These are phyloP conservation scores for Pythium myriotylum DNA, from an alignment of 352 stramenopile species.

Conservation along the genomic window DNA sequence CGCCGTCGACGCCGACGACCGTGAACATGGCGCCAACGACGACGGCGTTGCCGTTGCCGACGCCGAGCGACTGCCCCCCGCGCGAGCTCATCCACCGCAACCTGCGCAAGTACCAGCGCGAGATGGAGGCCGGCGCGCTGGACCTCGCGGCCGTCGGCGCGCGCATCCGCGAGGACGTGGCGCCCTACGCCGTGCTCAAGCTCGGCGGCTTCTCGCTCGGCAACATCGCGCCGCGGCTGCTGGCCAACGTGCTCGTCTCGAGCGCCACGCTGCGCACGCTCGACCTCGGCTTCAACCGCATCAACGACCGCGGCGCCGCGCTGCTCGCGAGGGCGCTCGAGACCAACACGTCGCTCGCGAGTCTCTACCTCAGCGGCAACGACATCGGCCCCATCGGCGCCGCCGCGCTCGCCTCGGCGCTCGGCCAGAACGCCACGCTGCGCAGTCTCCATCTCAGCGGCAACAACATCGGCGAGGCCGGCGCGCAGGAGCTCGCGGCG, in stretches of 20 bases:
- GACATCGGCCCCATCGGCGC: slow-evolving; percentile 69
- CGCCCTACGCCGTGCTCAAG: slow-evolving; percentile 69
- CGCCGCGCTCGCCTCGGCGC: slow-evolving; percentile 44
- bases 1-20: background rate
- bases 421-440: slow-evolving; percentile 62
- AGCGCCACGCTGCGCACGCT: slow-evolving; percentile 54
- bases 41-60: slow-evolving; percentile 11
- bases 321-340: slow-evolving; percentile 60
- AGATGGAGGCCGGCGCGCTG: slow-evolving; percentile 34
- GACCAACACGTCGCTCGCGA: slow-evolving; percentile 65
- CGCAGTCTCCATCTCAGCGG: slow-evolving; percentile 73
- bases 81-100: slow-evolving; percentile 69
- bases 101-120: slow-evolving; percentile 56
- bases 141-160: slow-evolving; percentile 41
- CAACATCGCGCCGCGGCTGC: slow-evolving; percentile 57
- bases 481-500: slow-evolving; percentile 48
- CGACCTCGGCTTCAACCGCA: slow-evolving; percentile 81
- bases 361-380: slow-evolving; percentile 81
- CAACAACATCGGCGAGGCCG: slow-evolving; percentile 85
- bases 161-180: slow-evolving; percentile 56
- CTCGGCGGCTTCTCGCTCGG: slow-evolving; percentile 80
- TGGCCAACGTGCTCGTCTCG: slow-evolving; percentile 55
- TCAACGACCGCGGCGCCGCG: slow-evolving; percentile 66
- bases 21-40: background rate
- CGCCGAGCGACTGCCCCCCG: slow-evolving; percentile 35